Evolutionary conservation across 129 eudicot species (phyloP).

Genomic region (Heracleum sosnowskyi): DNA sequence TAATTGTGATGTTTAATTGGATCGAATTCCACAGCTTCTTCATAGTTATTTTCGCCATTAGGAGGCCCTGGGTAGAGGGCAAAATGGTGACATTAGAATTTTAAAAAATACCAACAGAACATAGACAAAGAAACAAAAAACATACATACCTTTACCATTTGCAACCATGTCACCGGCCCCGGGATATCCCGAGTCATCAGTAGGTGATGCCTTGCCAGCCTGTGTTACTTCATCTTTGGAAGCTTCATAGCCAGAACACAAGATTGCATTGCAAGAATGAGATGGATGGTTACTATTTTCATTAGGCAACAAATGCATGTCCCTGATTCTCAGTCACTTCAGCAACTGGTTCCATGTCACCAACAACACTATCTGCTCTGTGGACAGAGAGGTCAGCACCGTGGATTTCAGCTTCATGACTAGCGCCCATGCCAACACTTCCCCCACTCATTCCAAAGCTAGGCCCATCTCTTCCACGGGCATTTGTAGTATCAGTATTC

Average conservation of each 20-base stretch:
- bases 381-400: constrained; percentile 62
- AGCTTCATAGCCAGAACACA: constrained; percentile 70
- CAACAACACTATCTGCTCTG: constrained; percentile 67
- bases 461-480: constrained; percentile 53
- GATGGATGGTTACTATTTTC: constrained; percentile 77
- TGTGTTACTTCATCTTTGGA: constrained; percentile 90
- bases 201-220: constrained; percentile 54
- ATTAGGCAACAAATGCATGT: constrained; percentile 34
- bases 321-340: constrained; percentile 90
- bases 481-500: constrained; percentile 63
- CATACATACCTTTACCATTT: constrained; percentile 43
- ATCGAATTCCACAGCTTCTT: constrained; percentile 79
- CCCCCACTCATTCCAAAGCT: constrained; percentile 87
- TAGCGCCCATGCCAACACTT: constrained; percentile 97
- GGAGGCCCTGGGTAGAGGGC: constrained; percentile 51
- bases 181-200: constrained; percentile 54
- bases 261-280: constrained; percentile 81
- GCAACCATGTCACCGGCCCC: constrained; percentile 42
- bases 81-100: neutral
- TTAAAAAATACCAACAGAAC: neutral
- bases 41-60: constrained; percentile 81
- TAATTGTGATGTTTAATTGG: constrained; percentile 85
- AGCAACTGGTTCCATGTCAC: constrained; percentile 78
- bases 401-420: constrained; percentile 96
- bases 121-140: neutral